Percentiles rank a stretch among this genome's conserved stretches.
Evolutionary conservation across 2,329 filamentous ascomycete genomes (phyloP).

Genomic region (Amesomyces nigricolor): DNA sequence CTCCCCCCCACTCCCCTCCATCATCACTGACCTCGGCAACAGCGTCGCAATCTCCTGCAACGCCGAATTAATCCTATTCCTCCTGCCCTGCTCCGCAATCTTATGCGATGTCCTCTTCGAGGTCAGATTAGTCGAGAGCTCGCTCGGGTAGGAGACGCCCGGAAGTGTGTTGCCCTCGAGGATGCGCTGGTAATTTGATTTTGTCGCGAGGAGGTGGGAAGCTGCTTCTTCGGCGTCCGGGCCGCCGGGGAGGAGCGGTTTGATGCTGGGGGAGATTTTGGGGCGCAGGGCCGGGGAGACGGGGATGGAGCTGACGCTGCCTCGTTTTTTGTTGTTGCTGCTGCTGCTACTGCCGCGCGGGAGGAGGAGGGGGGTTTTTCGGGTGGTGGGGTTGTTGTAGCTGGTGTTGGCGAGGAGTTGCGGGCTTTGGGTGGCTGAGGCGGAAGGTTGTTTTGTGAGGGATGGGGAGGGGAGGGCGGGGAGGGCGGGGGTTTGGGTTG

Average conservation of each 20-base stretch:
- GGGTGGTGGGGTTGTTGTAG: slow-evolving; percentile 32
- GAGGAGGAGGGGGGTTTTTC: slow-evolving; percentile 52
- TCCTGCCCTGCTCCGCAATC: slow-evolving; percentile 89
- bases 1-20: slow-evolving; percentile 41
- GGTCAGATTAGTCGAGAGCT: slow-evolving; percentile 86
- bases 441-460: slow-evolving; percentile 37
- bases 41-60: slow-evolving; percentile 85
- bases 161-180: slow-evolving; percentile 87
- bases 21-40: slow-evolving; percentile 49
- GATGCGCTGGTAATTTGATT: slow-evolving; percentile 98
- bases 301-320: slow-evolving; percentile 66
- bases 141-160: slow-evolving; percentile 83
- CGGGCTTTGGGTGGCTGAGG: slow-evolving; percentile 61
- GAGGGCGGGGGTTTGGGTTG: slow-evolving; percentile 38
- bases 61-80: slow-evolving; percentile 92
- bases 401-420: slow-evolving; percentile 53
- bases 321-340: slow-evolving; percentile 50
- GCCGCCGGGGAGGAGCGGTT: slow-evolving; percentile 69
- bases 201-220: slow-evolving; percentile 77
- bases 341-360: slow-evolving; percentile 45
- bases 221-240: slow-evolving; percentile 54
- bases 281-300: slow-evolving; percentile 81
- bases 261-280: slow-evolving; percentile 89
- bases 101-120: slow-evolving; percentile 98
- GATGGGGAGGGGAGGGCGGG: slow-evolving; percentile 46